phyloP scores from a whole-genome alignment of 768 basidiomycete genomes.

The Coprinopsis cinerea region DNA sequence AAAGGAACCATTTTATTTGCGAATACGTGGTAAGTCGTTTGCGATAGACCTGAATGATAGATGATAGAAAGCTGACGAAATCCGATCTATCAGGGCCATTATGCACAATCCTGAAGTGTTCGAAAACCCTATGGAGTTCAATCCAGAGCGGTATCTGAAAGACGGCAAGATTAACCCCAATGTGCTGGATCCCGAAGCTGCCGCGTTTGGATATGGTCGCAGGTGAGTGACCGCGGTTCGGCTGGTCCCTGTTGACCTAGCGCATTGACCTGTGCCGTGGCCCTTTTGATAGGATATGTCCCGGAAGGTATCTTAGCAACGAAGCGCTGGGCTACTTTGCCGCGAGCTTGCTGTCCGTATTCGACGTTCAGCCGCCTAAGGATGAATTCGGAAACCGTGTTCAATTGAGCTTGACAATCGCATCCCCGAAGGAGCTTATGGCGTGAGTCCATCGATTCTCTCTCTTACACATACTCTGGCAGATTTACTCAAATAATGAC shows the following conservation, averaged over 20 bases:
- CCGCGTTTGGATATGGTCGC: slow-evolving; percentile 25
- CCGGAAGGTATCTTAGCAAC: slow-evolving; percentile 40
- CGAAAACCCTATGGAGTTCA: slow-evolving; percentile 20
- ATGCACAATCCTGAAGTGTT: slow-evolving; percentile 20
- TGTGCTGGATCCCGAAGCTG: slow-evolving; percentile 16
- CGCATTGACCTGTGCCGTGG: background rate
- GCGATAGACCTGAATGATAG: background rate
- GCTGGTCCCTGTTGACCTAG: background rate
- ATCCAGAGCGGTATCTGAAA: slow-evolving; percentile 24
- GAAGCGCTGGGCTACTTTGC: slow-evolving; percentile 26
- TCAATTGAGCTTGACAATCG: background rate
- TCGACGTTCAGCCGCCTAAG: slow-evolving; percentile 7
- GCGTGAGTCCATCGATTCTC: background rate
- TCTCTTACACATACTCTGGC: background rate
- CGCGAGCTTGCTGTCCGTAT: slow-evolving; percentile 15
- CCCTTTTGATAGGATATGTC: slow-evolving; percentile 24
- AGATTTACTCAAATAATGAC: background rate
- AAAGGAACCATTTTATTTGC: slow-evolving; percentile 27
- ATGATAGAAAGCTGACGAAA: background rate
- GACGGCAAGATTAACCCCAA: slow-evolving; percentile 19
- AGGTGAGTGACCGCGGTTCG: slow-evolving; percentile 8
- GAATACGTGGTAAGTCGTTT: slow-evolving; percentile 21
- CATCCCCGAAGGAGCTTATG: background rate
- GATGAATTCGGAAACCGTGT: slow-evolving; percentile 6
- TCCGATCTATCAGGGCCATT: slow-evolving; percentile 16